Base-by-base conservation (phyloP, 257 asterid species). In the Solanum dulcamara region DNA sequence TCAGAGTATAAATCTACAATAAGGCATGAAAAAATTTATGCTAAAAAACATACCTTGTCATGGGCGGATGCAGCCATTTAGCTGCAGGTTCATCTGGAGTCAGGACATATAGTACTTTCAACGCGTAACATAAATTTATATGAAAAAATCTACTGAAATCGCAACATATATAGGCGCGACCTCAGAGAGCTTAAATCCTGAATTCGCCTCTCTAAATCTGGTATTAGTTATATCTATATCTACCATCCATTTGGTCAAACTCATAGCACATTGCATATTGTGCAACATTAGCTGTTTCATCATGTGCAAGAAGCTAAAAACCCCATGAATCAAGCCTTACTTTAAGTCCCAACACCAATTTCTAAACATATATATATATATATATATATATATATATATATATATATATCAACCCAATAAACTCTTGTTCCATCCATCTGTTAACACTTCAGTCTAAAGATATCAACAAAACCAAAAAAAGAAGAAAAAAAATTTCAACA, bases 251-350 rank as follows among this genome's bases (percentile, higher is more conserved):
- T 37, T 71, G 32, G 71, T 70, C 71, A 84, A 84, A 7, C 71
- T 17, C 81, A 68, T 26, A 28, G 77, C 85, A 32, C 83, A 46
- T 48, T 79, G 66, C 66, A 79, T 30, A 79, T 79, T 79, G 44
- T 79, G 66, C 83, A 79, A 79, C 83, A 79, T 30, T 79, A 79
- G 42, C 48, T 17, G 66, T 48, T 79, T 79, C 24, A 79, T 79
- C 83, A 79, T 20, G 83, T 62, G 35, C 57, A 85, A 38, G 80
- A 86, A 89, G 91, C 80, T 6, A 83, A 60, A 75, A 67, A 53
- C 37, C 35, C 67, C 88, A 38, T 71, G 40, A 60, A 84, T 92
- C 89, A 32, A 86, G 90, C 88, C 87, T 18, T 80, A 90, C 86
- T 84, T 86, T 84, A 85, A 17, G 89, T 80, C 51, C 71, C 62